A percentile compares a stretch with the other conserved stretches of the same genome.
Conservation (phyloP, 352 stramenopile species). For the Pythium pectinolyticum region DNA sequence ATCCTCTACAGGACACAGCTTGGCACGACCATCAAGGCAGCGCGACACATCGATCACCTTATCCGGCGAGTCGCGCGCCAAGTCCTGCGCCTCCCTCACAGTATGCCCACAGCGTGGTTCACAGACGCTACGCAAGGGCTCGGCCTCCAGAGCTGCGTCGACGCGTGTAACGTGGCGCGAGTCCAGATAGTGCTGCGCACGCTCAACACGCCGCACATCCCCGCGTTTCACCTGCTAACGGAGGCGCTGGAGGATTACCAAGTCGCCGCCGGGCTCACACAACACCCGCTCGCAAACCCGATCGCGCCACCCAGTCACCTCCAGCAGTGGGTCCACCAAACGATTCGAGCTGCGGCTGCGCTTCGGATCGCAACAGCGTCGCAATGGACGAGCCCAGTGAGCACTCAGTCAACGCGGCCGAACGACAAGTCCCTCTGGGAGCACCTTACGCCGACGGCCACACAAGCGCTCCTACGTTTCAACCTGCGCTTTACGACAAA, state of each 20-base stretch:
- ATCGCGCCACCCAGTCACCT: neutral
- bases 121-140: neutral
- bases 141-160: neutral
- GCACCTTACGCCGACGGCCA: neutral
- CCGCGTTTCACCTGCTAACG: neutral
- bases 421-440: neutral
- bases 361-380: neutral
- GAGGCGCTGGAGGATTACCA: neutral
- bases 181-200: neutral
- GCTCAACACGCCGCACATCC: neutral
- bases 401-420: neutral
- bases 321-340: neutral
- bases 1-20: neutral
- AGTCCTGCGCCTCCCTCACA: neutral
- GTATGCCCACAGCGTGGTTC: neutral
- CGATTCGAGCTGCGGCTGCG: neutral
- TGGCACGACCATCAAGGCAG: neutral
- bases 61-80: neutral
- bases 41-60: neutral
- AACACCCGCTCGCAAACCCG: neutral
- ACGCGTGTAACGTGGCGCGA: neutral
- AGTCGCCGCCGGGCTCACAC: neutral
- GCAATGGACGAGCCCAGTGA: neutral
- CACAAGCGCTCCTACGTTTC: neutral
- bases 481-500: neutral